Evolutionary conservation across 805 yeast species (phyloP).

Genomic region (Hanseniaspora taiwanica): DNA sequence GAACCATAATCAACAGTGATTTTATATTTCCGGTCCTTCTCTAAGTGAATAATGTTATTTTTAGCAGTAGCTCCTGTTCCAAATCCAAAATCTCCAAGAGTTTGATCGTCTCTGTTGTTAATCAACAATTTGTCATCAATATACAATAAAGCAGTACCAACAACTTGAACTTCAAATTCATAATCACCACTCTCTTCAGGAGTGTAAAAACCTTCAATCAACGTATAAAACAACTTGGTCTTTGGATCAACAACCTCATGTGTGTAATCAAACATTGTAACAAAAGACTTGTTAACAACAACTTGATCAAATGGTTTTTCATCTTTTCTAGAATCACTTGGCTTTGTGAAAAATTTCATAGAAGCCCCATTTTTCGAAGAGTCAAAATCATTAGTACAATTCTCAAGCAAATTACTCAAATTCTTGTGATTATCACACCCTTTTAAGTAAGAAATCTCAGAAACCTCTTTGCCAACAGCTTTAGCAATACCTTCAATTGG

Average conservation of each 20-base stretch:
- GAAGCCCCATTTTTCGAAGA: conserved; percentile 16
- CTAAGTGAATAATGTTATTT: conserved; percentile 25
- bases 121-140: conserved; percentile 39
- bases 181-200: conserved; percentile 38
- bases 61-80: conserved; percentile 44
- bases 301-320: conserved; percentile 20
- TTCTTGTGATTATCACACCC: conserved; percentile 27
- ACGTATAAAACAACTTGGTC: conserved; percentile 27
- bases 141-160: conserved; percentile 44
- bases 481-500: conserved; percentile 34
- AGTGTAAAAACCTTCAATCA: conserved; percentile 29
- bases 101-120: conserved; percentile 43
- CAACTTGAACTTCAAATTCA: conserved; percentile 37
- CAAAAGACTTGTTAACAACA: conserved; percentile 10
- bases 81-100: conserved; percentile 36
- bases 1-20: conserved; percentile 39
- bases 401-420: conserved; percentile 23
- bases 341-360: conserved; percentile 16
- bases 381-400: conserved; percentile 9
- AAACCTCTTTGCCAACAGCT: conserved; percentile 10
- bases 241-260: conserved; percentile 12
- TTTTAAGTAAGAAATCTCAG: conserved; percentile 18
- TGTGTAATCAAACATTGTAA: conserved; percentile 20
- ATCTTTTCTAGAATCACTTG: conserved; percentile 7
- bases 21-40: conserved; percentile 32